Evolutionary conservation across 2,329 filamentous ascomycete genomes (phyloP).

Genomic region (Paecilomyces sp.): DNA sequence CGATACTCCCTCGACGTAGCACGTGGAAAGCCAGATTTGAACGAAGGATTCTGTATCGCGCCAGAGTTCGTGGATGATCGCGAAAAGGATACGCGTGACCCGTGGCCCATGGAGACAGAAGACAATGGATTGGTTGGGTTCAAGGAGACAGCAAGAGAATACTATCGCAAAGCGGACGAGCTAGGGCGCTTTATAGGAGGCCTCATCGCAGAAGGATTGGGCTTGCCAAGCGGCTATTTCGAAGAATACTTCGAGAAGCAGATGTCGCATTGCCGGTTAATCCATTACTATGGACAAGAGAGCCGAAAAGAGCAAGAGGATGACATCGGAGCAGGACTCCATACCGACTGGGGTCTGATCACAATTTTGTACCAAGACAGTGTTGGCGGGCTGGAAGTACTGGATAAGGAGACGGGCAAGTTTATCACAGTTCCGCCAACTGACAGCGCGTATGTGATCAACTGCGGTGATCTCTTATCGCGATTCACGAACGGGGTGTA

Average conservation of each 20-base stretch:
- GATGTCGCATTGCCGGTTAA: constrained; percentile 1
- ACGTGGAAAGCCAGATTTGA: not conserved
- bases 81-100: not conserved
- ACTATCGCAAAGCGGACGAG: not conserved
- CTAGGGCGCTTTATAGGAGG: not conserved
- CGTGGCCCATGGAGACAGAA: not conserved
- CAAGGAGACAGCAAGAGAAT: not conserved
- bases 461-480: not conserved
- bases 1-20: not conserved
- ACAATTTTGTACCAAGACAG: constrained; percentile 49
- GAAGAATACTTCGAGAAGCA: not conserved
- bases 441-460: not conserved
- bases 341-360: constrained; percentile 49
- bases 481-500: not conserved
- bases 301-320: not conserved
- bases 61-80: constrained; percentile 1
- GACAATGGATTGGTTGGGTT: not conserved
- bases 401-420: constrained; percentile 31
- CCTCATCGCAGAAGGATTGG: constrained; percentile 1
- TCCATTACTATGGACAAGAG: not conserved
- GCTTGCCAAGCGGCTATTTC: not conserved
- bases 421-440: constrained; percentile 23
- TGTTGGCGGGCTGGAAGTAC: constrained; percentile 46
- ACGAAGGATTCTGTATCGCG: constrained; percentile 1
- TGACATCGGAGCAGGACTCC: constrained; percentile 12